Evolutionary conservation across 1,284 basidiomycete genomes (phyloP).

Genomic region (Gomphus bonarii): DNA sequence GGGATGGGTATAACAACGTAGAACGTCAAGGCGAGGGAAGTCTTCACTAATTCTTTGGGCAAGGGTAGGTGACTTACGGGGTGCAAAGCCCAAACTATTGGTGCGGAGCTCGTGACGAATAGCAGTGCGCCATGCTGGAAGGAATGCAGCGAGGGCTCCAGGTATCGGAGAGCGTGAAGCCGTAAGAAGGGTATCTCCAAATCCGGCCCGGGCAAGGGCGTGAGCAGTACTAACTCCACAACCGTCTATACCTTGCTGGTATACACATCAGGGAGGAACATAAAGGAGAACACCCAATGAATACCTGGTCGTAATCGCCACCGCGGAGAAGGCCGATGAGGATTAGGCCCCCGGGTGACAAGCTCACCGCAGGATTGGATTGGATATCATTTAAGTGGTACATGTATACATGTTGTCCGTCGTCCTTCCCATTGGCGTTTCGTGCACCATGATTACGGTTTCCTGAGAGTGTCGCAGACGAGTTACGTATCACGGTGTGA

Average conservation of each 20-base stretch:
- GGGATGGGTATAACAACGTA: conserved; percentile 69
- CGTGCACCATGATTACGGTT: conserved; percentile 50
- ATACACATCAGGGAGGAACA: neutral
- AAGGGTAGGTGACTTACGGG: conserved; percentile 47
- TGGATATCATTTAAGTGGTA: conserved; percentile 48
- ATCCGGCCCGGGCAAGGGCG: conserved; percentile 61
- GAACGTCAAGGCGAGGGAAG: conserved; percentile 58
- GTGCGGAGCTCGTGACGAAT: conserved; percentile 62
- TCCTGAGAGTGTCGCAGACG: conserved; percentile 63
- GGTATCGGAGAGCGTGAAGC: conserved; percentile 44
- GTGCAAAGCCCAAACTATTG: conserved; percentile 53
- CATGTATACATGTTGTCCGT: conserved; percentile 64
- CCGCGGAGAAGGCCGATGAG: conserved; percentile 81
- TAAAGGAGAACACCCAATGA: neutral
- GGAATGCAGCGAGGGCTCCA: conserved; percentile 39
- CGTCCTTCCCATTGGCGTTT: conserved; percentile 57
- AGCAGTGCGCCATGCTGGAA: conserved; percentile 52
- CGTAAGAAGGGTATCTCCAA: conserved; percentile 56
- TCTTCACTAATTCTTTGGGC: conserved; percentile 49
- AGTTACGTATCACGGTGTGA: conserved; percentile 71
- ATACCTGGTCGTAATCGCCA: conserved; percentile 76
- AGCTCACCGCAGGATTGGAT: conserved; percentile 39
- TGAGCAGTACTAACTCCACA: conserved; percentile 56
- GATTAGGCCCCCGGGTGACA: conserved; percentile 70
- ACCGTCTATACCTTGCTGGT: conserved; percentile 38